Percentiles rank a stretch among this genome's conserved stretches.
phyloP scores from a whole-genome alignment of 768 basidiomycete genomes.

The Panellus pusillus region DNA sequence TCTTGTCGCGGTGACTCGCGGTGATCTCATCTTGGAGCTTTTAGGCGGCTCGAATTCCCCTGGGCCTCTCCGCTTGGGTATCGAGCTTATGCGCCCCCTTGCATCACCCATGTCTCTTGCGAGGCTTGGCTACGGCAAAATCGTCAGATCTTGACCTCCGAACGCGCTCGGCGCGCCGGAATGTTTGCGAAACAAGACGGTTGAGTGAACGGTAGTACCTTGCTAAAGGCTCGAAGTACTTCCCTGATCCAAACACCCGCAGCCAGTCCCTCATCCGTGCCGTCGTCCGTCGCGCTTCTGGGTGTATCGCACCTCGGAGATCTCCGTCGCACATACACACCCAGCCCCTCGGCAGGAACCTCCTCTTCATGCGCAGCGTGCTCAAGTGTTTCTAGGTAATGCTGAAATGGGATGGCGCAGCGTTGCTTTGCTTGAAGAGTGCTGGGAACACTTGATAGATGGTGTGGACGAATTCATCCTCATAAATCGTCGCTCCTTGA shows the following conservation, averaged over 20 bases:
- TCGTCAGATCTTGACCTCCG: constrained; percentile 17
- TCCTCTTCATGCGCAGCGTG: constrained; percentile 16
- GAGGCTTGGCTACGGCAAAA: constrained; percentile 23
- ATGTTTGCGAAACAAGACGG: constrained; percentile 16
- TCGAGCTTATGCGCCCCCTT: constrained; percentile 9
- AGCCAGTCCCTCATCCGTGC: not conserved
- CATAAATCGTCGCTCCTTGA: not conserved
- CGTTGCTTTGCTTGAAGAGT: constrained; percentile 16
- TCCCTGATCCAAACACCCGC: not conserved
- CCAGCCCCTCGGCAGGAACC: constrained; percentile 15
- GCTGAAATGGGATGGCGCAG: constrained; percentile 13
- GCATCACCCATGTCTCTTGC: constrained; percentile 22
- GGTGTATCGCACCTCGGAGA: constrained; percentile 19
- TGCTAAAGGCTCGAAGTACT: not conserved
- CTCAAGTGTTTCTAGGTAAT: constrained; percentile 10
- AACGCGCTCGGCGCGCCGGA: constrained; percentile 15
- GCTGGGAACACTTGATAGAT: constrained; percentile 3
- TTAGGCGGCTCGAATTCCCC: constrained; percentile 6
- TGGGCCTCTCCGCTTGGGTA: constrained; percentile 5
- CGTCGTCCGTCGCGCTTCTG: constrained; percentile 15
- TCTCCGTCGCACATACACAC: constrained; percentile 15
- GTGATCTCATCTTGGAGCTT: constrained; percentile 1
- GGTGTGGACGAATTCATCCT: constrained; percentile 10
- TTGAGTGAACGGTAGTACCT: constrained; percentile 8
- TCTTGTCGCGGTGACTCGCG: too few species aligned